Evolutionary conservation across 1,284 basidiomycete genomes (phyloP).

Genomic region (Boletellus sp.): DNA sequence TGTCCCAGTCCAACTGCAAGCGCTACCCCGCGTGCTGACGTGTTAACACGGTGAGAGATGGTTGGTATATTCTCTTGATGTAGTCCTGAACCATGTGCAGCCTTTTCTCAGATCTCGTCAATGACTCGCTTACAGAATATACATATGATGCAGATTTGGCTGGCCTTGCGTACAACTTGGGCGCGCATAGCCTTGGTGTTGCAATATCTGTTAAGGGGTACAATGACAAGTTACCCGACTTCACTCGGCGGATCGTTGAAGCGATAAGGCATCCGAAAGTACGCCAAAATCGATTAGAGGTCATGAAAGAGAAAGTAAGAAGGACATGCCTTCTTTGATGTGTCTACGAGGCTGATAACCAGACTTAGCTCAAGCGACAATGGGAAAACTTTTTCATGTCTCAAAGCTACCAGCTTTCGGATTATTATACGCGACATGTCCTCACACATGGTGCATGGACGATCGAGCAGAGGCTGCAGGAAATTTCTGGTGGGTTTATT

Average conservation of each 20-base stretch:
- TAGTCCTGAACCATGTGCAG: slow-evolving; percentile 36
- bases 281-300: slow-evolving; percentile 68
- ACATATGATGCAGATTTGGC: slow-evolving; percentile 93
- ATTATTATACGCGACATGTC: slow-evolving; percentile 75
- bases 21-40: slow-evolving; percentile 52
- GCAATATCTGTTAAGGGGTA: slow-evolving; percentile 79
- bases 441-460: slow-evolving; percentile 77
- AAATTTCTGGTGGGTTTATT: slow-evolving; percentile 63
- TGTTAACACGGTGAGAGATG: slow-evolving; percentile 57
- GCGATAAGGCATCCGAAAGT: slow-evolving; percentile 70
- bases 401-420: slow-evolving; percentile 80
- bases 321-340: not conserved
- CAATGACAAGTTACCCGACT: slow-evolving; percentile 87
- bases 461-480: slow-evolving; percentile 75
- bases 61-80: not conserved
- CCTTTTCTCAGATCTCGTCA: slow-evolving; percentile 84
- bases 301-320: slow-evolving; percentile 83
- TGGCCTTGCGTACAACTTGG: slow-evolving; percentile 78
- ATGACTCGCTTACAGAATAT: slow-evolving; percentile 87
- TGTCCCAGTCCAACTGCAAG: slow-evolving; percentile 51
- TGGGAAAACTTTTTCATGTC: slow-evolving; percentile 88
- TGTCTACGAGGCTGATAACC: slow-evolving; percentile 6
- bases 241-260: slow-evolving; percentile 76
- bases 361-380: slow-evolving; percentile 57
- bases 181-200: slow-evolving; percentile 66